Evolutionary conservation across 148 eudicot species (phyloP).

Genomic region (Cornus kousa): DNA sequence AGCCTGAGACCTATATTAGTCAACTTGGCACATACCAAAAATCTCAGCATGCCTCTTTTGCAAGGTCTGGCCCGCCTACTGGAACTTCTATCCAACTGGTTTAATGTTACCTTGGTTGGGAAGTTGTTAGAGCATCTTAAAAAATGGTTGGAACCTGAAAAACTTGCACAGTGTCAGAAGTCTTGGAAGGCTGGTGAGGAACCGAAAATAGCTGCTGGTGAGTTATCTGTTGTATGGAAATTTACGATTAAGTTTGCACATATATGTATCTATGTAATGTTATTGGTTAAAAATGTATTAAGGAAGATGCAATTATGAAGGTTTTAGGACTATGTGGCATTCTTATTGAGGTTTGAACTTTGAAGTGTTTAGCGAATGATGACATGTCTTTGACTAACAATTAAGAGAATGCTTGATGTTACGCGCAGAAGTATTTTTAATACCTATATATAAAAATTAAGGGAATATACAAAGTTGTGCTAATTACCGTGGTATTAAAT

Average conservation of each 20-base stretch:
- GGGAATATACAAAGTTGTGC: too few relatives aligned
- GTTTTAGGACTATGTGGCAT: too few relatives aligned
- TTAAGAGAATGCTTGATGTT: too few relatives aligned
- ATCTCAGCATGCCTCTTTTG: conserved; percentile 92
- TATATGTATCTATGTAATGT: background rate
- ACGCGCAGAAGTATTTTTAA: too few relatives aligned
- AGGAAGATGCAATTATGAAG: too few relatives aligned
- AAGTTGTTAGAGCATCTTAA: conserved; percentile 95
- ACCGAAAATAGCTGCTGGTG: conserved; percentile 98
- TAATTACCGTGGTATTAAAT: too few relatives aligned
- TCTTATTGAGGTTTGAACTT: too few relatives aligned
- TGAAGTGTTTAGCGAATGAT: too few relatives aligned
- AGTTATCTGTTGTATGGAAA: conserved; percentile 8
- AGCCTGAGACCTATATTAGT: conserved; percentile 95
- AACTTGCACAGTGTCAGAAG: conserved; percentile 90
- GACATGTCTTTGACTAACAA: too few relatives aligned
- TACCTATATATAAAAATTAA: too few relatives aligned
- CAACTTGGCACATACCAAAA: conserved; percentile 91
- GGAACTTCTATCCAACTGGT: conserved; percentile 95
- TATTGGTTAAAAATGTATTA: too few relatives aligned
- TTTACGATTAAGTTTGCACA: background rate
- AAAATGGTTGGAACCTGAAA: conserved; percentile 96
- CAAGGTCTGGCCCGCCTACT: conserved; percentile 97
- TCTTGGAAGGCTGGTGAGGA: conserved; percentile 98
- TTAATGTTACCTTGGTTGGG: conserved; percentile 88